Base-by-base conservation (phyloP, 2,329 filamentous ascomycete species). In the Nemania sp. region DNA sequence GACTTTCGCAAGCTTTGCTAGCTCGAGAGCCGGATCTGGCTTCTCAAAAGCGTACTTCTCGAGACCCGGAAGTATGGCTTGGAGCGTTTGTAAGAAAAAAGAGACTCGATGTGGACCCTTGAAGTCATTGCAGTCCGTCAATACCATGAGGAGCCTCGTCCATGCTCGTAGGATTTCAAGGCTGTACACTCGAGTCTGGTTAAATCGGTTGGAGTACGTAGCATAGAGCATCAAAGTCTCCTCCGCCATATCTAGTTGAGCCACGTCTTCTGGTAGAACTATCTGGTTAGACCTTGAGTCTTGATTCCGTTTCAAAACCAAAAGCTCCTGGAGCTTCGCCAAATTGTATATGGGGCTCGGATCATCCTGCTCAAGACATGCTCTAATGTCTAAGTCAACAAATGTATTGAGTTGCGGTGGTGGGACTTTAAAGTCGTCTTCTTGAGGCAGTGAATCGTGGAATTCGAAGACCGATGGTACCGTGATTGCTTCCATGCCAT, bases 401-500 rank as follows among this genome's bases (percentile, higher is more conserved):
- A 92, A 86, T 56, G 82, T 82, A 34, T 77, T 73, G 17, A 89
- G 74, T 5, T 77, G 69, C 2, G 85, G 83, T 2, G 80, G 70
- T 2, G 79, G 67, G 4, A 75, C 69, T 20, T 75, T 70, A 75
- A 81, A 83, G n/a, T 76, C 66, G 14, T 71, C 76, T 40, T 79
- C 78, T 17, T 77, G 68, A 2, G 80, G 71, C 55, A 94, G 81
- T 65, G 97, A 97, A 72, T 99, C 94, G 64, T 96, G 94, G 19
- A 97, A 80, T 61, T 97, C 91, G 66, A 97, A 96, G 6, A 97
- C 81, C 3, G 89, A 91, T 1, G 87, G 81, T 53, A 91, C 88
- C 23, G 78, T 75, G 31, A 88, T 76, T 5, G 84, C 76, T 49
- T 89, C 82, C 42, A 87, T 86, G 54, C 83, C 83, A 12, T 87